Evolutionary conservation across 257 asterid species (phyloP).

Genomic region (Verbena officinalis): DNA sequence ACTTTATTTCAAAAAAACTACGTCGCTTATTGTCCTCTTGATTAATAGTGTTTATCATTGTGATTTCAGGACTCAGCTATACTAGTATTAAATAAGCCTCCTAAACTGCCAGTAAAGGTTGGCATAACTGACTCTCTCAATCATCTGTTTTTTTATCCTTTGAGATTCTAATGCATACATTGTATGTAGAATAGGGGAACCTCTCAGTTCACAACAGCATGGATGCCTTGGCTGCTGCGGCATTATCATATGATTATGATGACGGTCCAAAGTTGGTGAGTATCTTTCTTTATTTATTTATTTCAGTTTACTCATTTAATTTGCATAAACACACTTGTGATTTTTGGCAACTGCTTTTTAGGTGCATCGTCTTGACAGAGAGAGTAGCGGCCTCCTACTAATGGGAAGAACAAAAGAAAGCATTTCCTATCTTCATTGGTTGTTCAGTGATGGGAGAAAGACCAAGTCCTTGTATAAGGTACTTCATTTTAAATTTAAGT

Average conservation of each 20-base stretch:
- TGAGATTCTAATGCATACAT: conserved; percentile 23
- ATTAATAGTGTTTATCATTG: conserved; percentile 21
- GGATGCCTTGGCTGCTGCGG: conserved; percentile 98
- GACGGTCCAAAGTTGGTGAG: conserved; percentile 96
- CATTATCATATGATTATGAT: conserved; percentile 79
- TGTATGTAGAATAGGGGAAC: conserved; percentile 54
- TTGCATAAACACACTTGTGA: conserved; percentile 12
- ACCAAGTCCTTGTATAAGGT: conserved; percentile 67
- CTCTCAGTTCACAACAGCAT: conserved; percentile 90
- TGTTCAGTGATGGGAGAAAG: conserved; percentile 65
- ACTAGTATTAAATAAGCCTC: conserved; percentile 87
- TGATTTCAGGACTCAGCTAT: conserved; percentile 81
- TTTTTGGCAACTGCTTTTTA: conserved; percentile 30
- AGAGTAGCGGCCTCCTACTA: conserved; percentile 88
- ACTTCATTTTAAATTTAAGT: conserved; percentile 29
- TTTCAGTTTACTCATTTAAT: conserved; percentile 7
- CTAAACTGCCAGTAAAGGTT: conserved; percentile 93
- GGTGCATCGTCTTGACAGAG: conserved; percentile 98
- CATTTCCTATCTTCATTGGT: conserved; percentile 70
- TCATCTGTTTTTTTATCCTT: conserved; percentile 1
- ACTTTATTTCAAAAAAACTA: too few species aligned
- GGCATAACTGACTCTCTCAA: conserved; percentile 24
- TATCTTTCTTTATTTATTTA: not conserved
- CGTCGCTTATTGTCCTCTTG: conserved; percentile 27
- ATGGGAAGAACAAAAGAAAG: conserved; percentile 94